Evolutionary conservation across 345 rosid genomes (phyloP).

Genomic region (Heritiera fomes): DNA sequence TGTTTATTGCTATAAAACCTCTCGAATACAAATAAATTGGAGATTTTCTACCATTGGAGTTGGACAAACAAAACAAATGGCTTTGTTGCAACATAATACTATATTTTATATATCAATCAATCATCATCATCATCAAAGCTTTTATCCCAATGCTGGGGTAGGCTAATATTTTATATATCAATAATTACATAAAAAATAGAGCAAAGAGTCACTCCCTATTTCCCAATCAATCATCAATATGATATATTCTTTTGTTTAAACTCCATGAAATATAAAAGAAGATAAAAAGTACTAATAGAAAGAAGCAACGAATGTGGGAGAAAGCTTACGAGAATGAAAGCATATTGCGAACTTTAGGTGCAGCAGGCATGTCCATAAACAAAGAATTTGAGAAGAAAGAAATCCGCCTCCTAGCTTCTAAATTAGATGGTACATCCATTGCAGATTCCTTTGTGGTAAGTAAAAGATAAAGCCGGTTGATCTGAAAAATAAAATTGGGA

Average conservation of each 20-base stretch:
- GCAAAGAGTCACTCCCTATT: neutral
- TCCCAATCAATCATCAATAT: neutral
- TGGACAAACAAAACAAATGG: neutral
- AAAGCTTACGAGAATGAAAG: slow-evolving; percentile 95
- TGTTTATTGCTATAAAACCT: neutral
- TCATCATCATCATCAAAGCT: too few species aligned
- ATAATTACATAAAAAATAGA: neutral
- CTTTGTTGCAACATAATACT: neutral
- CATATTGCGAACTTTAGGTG: slow-evolving; percentile 99
- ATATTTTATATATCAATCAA: neutral
- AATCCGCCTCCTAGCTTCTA: slow-evolving; percentile 96
- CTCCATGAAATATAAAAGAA: neutral
- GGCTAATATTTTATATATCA: too few species aligned
- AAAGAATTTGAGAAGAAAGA: slow-evolving; percentile 98
- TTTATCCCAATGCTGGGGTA: too few species aligned
- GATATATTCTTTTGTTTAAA: neutral
- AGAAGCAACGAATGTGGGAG: slow-evolving; percentile 8
- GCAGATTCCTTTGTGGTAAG: slow-evolving; percentile 99
- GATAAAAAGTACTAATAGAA: neutral
- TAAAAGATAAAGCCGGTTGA: slow-evolving; percentile 70
- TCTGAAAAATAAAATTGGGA: slow-evolving; percentile 41
- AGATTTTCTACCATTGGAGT: neutral
- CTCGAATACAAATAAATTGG: neutral
- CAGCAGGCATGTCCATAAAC: slow-evolving; percentile 95
- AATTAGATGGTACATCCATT: slow-evolving; percentile 98